phyloP scores from a whole-genome alignment of 805 yeast genomes.

The Kodamaea kakaduensis region DNA sequence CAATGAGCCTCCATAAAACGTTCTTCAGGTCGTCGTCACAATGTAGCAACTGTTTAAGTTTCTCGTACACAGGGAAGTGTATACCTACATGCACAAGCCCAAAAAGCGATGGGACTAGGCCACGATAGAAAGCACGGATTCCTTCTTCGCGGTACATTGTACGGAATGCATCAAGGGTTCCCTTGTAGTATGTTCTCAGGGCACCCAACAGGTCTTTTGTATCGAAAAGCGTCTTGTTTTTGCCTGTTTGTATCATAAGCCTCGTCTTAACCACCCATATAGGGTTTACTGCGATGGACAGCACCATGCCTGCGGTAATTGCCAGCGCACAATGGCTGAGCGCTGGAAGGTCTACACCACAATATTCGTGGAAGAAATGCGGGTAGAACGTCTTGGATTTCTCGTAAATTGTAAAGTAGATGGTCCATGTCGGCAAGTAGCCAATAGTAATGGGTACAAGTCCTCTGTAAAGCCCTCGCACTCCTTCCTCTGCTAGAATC shows the following conservation, averaged over 20 bases:
- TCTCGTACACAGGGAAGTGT: conserved; percentile 92
- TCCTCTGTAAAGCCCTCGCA: conserved; percentile 83
- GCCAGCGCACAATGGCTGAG: conserved; percentile 56
- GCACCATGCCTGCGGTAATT: conserved; percentile 81
- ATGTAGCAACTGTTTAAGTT: conserved; percentile 54
- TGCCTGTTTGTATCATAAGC: conserved; percentile 76
- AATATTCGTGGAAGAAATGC: conserved; percentile 25
- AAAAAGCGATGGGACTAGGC: conserved; percentile 82
- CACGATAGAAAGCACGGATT: conserved; percentile 74
- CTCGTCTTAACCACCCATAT: conserved; percentile 98
- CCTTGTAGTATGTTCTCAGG: conserved; percentile 49
- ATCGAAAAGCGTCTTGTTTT: conserved; percentile 32
- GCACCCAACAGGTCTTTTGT: conserved; percentile 6
- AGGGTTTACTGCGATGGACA: conserved; percentile 85
- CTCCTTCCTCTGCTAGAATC: conserved; percentile 74
- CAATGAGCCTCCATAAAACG: conserved; percentile 29
- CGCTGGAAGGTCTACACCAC: conserved; percentile 22
- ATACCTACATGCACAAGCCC: conserved; percentile 93
- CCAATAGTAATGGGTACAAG: conserved; percentile 90
- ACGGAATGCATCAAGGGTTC: conserved; percentile 78
- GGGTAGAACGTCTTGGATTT: conserved; percentile 60
- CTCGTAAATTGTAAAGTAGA: conserved; percentile 89
- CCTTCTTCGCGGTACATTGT: conserved; percentile 84
- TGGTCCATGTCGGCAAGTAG: conserved; percentile 96
- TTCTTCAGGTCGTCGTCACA: conserved; percentile 7